Evolutionary conservation across 2,329 filamentous ascomycete genomes (phyloP), one percentile per base, ranked within the genome.

Genomic region (Epichloe amarillans): DNA sequence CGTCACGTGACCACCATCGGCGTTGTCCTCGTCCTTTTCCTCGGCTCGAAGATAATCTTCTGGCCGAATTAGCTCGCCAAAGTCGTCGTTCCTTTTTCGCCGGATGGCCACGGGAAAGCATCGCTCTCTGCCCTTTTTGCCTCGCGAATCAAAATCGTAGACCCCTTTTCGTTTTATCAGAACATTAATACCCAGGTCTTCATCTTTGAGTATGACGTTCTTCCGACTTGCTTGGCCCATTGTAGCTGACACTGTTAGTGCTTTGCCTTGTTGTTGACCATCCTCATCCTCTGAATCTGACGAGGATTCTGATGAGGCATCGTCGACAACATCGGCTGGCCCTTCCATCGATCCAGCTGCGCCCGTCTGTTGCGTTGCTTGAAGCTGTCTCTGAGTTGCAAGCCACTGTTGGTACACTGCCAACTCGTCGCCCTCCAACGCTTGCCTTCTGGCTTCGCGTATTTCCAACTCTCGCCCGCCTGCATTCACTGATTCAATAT

Each of bases 21-120:
- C 79, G 12, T 79, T 80, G 40, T 87, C 84, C 17, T 81, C 77
- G 52, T 95, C 88, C 52, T 88, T 83, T 67, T 97, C 93, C 63
- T 98, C 93, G 0, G 90, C 91, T 52, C 90, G 80, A 1, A 96
- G 76, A 62, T 91, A 98, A 56, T 98, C 93, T 64, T 97, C 93
- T 0, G 91, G 87, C 50, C 89, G 82, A 58, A 98, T 96, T 15
- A 94, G 71, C 56, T 98, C 93, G 52, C 93, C 93, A 67, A 93
- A 98, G 56, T 96, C 91, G 62, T 97, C 93, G 33, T 77, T 80
- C 47, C 88, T 82, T 63, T 82, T 86, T 60, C 87, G 77, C 48
- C 88, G 82, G 23, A 90, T 80, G 1, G 90, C 80, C 49, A 94
- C 83, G 0, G 93, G 93, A 62, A 96, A 97, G 70, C 95, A 86